Evolutionary conservation across 257 asterid species (phyloP).

Genomic region (Nicotiana knightiana): DNA sequence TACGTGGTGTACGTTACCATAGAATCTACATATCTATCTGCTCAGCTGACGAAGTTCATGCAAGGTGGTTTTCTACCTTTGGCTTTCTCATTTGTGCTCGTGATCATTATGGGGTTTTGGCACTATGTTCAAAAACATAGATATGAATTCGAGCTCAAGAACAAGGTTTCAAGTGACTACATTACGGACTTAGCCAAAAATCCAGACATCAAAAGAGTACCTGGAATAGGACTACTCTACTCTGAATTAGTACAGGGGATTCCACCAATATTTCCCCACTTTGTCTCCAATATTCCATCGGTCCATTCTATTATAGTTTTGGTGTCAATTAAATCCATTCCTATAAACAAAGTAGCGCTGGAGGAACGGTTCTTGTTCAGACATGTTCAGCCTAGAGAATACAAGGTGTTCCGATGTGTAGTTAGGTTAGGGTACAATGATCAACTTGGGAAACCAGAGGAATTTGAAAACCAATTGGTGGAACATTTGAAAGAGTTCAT

Average conservation of each 20-base stretch:
- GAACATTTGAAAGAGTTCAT: constrained; percentile 48
- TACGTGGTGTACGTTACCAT: constrained; percentile 24
- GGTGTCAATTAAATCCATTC: constrained; percentile 36
- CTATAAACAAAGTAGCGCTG: background rate
- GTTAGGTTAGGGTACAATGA: constrained; percentile 68
- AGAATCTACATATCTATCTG: constrained; percentile 37
- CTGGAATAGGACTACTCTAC: constrained; percentile 58
- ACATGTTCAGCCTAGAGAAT: constrained; percentile 38
- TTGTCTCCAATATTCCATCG: constrained; percentile 45
- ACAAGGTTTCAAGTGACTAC: constrained; percentile 47
- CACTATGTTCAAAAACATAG: constrained; percentile 46
- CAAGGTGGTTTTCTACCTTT: constrained; percentile 69
- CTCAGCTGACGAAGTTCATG: constrained; percentile 53
- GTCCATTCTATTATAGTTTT: constrained; percentile 53
- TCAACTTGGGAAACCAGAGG: constrained; percentile 32
- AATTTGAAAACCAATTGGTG: constrained; percentile 40
- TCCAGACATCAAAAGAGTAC: constrained; percentile 27
- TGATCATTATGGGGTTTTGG: constrained; percentile 58
- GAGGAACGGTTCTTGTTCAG: constrained; percentile 59
- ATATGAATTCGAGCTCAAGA: constrained; percentile 46
- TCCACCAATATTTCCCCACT: constrained; percentile 72
- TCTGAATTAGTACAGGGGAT: constrained; percentile 69
- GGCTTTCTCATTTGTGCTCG: constrained; percentile 39
- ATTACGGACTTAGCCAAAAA: constrained; percentile 32
- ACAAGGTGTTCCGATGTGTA: constrained; percentile 41